phyloP scores from a whole-genome alignment of 2,329 filamentous ascomycete genomes.

The Pseudogymnoascus destructans region DNA sequence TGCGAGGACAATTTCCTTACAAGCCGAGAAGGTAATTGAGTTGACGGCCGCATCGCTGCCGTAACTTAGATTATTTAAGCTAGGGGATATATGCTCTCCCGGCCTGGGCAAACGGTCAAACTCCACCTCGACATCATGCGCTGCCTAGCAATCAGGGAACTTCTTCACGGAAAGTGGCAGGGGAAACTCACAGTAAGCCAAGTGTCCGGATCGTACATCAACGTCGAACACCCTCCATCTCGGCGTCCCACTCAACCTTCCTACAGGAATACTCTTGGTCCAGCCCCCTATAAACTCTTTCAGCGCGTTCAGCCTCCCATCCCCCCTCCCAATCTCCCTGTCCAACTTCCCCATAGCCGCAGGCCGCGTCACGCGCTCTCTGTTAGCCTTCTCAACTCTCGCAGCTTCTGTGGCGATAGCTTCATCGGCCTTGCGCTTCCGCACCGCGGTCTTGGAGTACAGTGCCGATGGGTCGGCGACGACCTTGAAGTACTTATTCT shows the following conservation, averaged over 20 bases:
- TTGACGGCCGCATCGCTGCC: neutral
- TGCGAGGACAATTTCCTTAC: neutral
- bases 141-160: neutral
- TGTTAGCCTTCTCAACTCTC: slow-evolving; percentile 9
- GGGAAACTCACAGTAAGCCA: neutral
- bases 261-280: slow-evolving; percentile 30
- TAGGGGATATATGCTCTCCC: neutral
- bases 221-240: slow-evolving; percentile 3
- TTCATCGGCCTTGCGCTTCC: slow-evolving; percentile 38
- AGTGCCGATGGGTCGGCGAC: slow-evolving; percentile 40
- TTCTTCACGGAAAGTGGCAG: neutral
- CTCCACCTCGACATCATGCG: neutral
- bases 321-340: slow-evolving; percentile 10
- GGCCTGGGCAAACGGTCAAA: neutral
- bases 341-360: neutral
- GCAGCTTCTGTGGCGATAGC: slow-evolving; percentile 17
- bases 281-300: slow-evolving; percentile 26
- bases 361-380: slow-evolving; percentile 17
- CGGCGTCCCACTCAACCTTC: neutral
- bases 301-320: slow-evolving; percentile 15
- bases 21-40: neutral
- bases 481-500: slow-evolving; percentile 56
- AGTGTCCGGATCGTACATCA: neutral
- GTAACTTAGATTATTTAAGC: neutral
- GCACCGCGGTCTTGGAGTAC: slow-evolving; percentile 47